These are phyloP conservation scores for Cutaneotrichosporon cutaneum DNA, from an alignment of 1,284 basidiomycete genomes.

Conservation along the genomic window DNA sequence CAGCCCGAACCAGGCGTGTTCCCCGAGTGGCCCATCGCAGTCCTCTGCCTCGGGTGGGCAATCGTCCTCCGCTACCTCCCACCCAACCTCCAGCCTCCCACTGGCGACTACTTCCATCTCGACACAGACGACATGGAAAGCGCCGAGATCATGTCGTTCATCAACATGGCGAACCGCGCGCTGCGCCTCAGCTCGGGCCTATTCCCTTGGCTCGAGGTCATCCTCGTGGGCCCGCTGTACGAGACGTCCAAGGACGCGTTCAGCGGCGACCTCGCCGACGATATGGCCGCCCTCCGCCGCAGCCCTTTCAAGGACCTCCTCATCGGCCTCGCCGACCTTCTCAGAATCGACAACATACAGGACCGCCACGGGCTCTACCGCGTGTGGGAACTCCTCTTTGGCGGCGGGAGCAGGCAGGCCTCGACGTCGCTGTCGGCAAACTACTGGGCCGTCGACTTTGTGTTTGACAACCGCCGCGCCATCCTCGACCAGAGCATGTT, in stretches of 20 bases:
- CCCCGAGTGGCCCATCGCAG: slow-evolving; percentile 37
- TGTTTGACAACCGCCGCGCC: slow-evolving; percentile 35
- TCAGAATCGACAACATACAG: slow-evolving; percentile 35
- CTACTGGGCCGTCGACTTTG: slow-evolving; percentile 45
- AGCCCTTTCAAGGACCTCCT: slow-evolving; percentile 46
- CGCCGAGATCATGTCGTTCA: slow-evolving; percentile 26
- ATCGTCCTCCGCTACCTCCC: slow-evolving; percentile 40
- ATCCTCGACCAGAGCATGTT: slow-evolving; percentile 40
- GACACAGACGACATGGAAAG: slow-evolving; percentile 22
- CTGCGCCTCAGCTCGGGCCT: slow-evolving; percentile 35
- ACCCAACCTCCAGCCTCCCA: slow-evolving; percentile 30
- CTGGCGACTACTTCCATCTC: slow-evolving; percentile 22
- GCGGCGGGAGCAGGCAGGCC: slow-evolving; percentile 32
- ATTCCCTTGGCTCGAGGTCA: slow-evolving; percentile 43
- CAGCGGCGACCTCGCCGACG: slow-evolving; percentile 19
- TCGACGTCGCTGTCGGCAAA: slow-evolving; percentile 38
- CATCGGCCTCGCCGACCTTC: slow-evolving; percentile 41
- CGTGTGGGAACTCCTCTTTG: slow-evolving; percentile 42
- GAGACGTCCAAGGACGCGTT: slow-evolving; percentile 23
- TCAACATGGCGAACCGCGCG: slow-evolving; percentile 36
- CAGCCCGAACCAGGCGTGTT: slow-evolving; percentile 12
- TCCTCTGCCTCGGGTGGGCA: slow-evolving; percentile 48
- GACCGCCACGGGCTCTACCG: slow-evolving; percentile 37
- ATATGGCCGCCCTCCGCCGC: slow-evolving; percentile 30
- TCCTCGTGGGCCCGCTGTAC: slow-evolving; percentile 41